Percentiles rank a stretch among this genome's conserved stretches.
Evolutionary conservation across 2,329 filamentous ascomycete genomes (phyloP).

Genomic region (Trichoderma asperellum): DNA sequence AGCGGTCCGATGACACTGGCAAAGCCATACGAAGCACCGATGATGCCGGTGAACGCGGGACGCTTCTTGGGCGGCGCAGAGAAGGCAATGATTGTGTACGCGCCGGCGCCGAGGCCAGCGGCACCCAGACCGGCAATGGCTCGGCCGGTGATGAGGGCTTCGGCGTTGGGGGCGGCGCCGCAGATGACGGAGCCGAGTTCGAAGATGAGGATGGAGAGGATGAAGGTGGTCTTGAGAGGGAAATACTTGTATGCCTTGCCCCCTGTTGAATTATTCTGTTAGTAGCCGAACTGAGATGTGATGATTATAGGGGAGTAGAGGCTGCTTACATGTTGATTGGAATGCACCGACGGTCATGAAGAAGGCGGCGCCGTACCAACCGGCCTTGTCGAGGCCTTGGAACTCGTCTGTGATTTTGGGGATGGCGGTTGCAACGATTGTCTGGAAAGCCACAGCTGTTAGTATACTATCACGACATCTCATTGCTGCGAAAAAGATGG

Average conservation of each 20-base stretch:
- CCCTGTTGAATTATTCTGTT: constrained; percentile 39
- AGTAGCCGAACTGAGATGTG: constrained; percentile 32
- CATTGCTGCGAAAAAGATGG: neutral
- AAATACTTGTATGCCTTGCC: constrained; percentile 58
- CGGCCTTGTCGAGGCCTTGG: constrained; percentile 55
- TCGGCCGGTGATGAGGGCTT: constrained; percentile 55
- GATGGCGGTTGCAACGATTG: constrained; percentile 61
- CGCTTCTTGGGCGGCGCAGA: constrained; percentile 43
- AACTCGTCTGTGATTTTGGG: constrained; percentile 60
- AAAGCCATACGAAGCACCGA: constrained; percentile 44
- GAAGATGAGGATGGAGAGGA: constrained; percentile 55
- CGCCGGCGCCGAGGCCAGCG: constrained; percentile 53
- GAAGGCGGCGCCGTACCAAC: constrained; percentile 63
- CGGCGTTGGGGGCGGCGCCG: constrained; percentile 50
- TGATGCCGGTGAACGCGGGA: constrained; percentile 45
- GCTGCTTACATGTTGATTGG: constrained; percentile 47
- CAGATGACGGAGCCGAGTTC: constrained; percentile 60
- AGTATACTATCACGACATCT: neutral
- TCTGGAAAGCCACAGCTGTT: constrained; percentile 40
- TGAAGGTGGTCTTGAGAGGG: constrained; percentile 54
- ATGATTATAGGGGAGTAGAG: constrained; percentile 18
- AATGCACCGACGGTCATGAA: constrained; percentile 53
- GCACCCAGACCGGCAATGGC: constrained; percentile 51
- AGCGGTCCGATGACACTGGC: constrained; percentile 45
- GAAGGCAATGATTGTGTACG: constrained; percentile 56